These are phyloP conservation scores for Aureobasidium leucospermi DNA, from an alignment of 2,329 filamentous ascomycete species.

Conservation along the genomic window DNA sequence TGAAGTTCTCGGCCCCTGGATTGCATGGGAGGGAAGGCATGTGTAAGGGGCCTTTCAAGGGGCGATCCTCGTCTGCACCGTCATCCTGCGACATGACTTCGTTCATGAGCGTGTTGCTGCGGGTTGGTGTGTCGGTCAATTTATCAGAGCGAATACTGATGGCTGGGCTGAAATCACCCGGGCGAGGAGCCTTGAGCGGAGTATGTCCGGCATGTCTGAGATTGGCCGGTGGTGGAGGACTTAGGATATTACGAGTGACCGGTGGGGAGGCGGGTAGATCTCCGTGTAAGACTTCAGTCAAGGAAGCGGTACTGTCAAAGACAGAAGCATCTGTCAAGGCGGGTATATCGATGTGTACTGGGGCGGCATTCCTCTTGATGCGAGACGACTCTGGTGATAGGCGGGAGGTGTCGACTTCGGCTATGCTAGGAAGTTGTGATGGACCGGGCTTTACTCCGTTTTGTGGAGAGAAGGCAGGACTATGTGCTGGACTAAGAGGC, in stretches of 20 bases:
- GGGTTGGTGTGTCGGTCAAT: conserved; percentile 30
- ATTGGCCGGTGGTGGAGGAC: conserved; percentile 26
- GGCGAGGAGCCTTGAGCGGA: conserved; percentile 24
- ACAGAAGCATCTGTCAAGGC: background rate
- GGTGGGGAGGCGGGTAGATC: conserved; percentile 26
- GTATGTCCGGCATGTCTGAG: conserved; percentile 28
- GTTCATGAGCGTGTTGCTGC: conserved; percentile 30
- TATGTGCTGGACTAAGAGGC: conserved; percentile 27
- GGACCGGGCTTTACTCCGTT: conserved; percentile 16
- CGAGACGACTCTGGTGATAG: conserved; percentile 4
- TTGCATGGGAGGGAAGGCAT: conserved; percentile 29
- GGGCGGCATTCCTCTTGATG: conserved; percentile 14
- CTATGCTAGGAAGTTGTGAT: conserved; percentile 26
- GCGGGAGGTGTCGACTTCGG: conserved; percentile 25
- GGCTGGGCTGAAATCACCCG: conserved; percentile 22
- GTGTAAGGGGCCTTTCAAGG: conserved; percentile 28
- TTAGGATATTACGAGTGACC: conserved; percentile 18
- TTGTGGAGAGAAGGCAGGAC: conserved; percentile 26
- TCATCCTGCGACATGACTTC: conserved; percentile 20
- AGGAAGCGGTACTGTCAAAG: background rate
- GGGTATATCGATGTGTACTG: conserved; percentile 14
- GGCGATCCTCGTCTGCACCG: conserved; percentile 26
- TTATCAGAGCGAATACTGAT: conserved; percentile 19
- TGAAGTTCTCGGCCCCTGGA: conserved; percentile 29
- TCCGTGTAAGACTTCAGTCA: conserved; percentile 19